Base-by-base conservation (phyloP, 108 stramenopile genomes). In the Cyclotella choctawhatcheeana region DNA sequence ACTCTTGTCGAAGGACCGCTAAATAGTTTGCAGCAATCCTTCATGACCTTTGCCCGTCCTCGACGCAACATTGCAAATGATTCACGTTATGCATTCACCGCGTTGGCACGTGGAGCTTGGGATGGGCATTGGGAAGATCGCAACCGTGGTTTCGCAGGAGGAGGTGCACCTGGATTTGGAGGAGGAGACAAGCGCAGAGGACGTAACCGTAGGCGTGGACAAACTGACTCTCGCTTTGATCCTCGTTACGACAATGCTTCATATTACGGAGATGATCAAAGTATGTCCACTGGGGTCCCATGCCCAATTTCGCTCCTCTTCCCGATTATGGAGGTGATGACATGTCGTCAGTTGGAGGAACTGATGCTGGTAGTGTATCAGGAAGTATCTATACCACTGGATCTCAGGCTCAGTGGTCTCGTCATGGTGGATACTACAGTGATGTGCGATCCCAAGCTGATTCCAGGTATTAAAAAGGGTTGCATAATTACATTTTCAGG, bases 11-110 rank as follows among this genome's bases (percentile, higher is more conserved):
- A 93, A 76, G 93, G 93, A 12, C 95, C 97, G 6, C 62, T 98
- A 64, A 91, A 93, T 73, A 97, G 97, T 72, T 84, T 97, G 45
- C 97, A 97, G 69, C 77, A 92, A 32, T 90, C 92, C 27, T 89
- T 89, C 83, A 95, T 97, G 90, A 94, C 94, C 31, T 95, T 97
- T 84, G 88, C 96, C 53, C 91, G 94, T 18, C 97, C 97, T 34
- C 79, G 89, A 13, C 88, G 90, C 59, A 91, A 92, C 58, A 83
- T 87, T 27, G 83, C 84, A 1, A 76, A 89, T 55, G 93, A 94
- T 75, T 88, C 90, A 52, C 89, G 93, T 20, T 95, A 95, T 69
- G 91, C 91, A 14, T 92, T 92, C 56, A 95, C 93, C 17, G 93
- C 93, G n/a, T 76, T 95, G 52, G 93, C 91, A 21, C 91, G 93